phyloP scores from a whole-genome alignment of 2,329 filamentous ascomycete species.

The Ascochyta fabae region DNA sequence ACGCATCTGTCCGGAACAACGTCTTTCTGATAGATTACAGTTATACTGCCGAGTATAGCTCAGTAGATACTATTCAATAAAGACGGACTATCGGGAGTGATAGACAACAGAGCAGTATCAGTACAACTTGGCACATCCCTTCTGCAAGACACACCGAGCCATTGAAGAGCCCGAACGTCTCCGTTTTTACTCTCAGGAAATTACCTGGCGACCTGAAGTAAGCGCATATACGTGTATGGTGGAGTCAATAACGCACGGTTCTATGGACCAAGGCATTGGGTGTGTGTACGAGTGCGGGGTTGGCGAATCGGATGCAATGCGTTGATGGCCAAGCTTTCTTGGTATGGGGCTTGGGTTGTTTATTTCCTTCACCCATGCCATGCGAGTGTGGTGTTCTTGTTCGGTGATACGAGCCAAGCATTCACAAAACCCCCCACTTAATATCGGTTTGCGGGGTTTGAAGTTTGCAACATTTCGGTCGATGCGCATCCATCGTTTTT shows the following conservation, averaged over 20 bases:
- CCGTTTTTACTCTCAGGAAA: not conserved
- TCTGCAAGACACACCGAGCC: not conserved
- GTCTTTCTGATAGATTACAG: not conserved
- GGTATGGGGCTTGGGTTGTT: conserved; percentile 22
- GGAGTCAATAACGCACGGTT: conserved; percentile 23
- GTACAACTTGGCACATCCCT: not conserved
- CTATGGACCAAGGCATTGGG: conserved; percentile 25
- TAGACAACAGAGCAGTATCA: conserved; percentile 30
- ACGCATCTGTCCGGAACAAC: not conserved
- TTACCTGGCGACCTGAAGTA: conserved; percentile 7
- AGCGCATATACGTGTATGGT: conserved; percentile 8
- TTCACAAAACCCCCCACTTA: conserved; percentile 18
- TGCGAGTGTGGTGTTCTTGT: conserved; percentile 9
- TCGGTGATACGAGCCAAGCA: conserved; percentile 13
- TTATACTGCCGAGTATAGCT: not conserved
- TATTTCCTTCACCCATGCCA: conserved; percentile 13
- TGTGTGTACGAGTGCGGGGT: conserved; percentile 23
- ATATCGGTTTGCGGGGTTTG: conserved; percentile 23
- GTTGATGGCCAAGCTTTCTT: conserved; percentile 20
- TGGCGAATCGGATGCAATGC: conserved; percentile 18
- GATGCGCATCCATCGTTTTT: not conserved
- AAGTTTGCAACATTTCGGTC: not conserved
- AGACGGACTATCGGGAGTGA: conserved; percentile 22
- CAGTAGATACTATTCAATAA: not conserved
- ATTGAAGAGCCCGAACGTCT: not conserved